Evolutionary conservation across 345 rosid genomes (phyloP).

Genomic region (Crucihimalaya himalaica): DNA sequence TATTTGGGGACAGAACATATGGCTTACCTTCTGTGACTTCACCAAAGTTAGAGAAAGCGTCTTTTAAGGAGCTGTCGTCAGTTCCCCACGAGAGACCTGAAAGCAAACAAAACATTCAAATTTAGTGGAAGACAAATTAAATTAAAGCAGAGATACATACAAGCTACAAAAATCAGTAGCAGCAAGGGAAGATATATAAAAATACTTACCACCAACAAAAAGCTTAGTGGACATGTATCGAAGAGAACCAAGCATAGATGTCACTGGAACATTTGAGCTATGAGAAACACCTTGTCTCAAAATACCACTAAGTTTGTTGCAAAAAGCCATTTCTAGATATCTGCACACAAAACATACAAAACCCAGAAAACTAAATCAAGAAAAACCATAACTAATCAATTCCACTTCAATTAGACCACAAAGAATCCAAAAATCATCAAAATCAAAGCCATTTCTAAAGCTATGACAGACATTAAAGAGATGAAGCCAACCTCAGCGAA

Average conservation of each 20-base stretch:
- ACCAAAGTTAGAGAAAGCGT: constrained; percentile 53
- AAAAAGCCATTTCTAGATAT: constrained; percentile 58
- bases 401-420: neutral
- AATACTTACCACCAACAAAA: constrained; percentile 71
- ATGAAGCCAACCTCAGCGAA: constrained; percentile 26
- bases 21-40: constrained; percentile 51
- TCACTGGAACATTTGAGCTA: constrained; percentile 46
- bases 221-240: constrained; percentile 63
- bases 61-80: constrained; percentile 47
- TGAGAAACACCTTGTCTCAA: constrained; percentile 48
- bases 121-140: too few relatives aligned
- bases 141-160: neutral
- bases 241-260: constrained; percentile 58
- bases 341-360: neutral
- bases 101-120: neutral
- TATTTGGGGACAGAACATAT: neutral
- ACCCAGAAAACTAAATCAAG: constrained; percentile 7
- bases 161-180: neutral
- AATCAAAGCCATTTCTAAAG: neutral
- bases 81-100: constrained; percentile 52
- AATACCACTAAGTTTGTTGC: constrained; percentile 54
- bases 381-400: neutral
- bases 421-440: neutral
- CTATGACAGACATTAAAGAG: neutral
- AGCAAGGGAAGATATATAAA: neutral